These are phyloP conservation scores for Rhizomucor pusillus DNA, from an alignment of 371 early-diverging fungal species.

Conservation along the genomic window DNA sequence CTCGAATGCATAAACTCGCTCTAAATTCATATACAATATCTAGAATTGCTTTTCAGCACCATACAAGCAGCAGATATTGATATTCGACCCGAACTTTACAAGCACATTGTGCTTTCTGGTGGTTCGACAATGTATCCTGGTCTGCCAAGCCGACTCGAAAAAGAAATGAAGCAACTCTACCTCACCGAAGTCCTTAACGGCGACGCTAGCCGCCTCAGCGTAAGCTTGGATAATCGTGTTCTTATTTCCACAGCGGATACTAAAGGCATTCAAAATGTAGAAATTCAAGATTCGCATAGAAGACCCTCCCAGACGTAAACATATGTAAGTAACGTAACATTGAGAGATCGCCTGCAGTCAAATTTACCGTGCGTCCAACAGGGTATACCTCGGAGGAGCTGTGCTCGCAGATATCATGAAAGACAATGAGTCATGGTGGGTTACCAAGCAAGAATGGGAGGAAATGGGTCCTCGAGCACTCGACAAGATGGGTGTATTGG, in stretches of 20 bases:
- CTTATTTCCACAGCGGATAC: too few species aligned
- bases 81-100: slow-evolving; percentile 91
- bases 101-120: slow-evolving; percentile 96
- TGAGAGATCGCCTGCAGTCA: not conserved
- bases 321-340: slow-evolving; percentile 23
- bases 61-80: slow-evolving; percentile 93
- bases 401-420: slow-evolving; percentile 96
- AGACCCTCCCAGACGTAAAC: slow-evolving; percentile 97
- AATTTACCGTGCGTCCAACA: not conserved
- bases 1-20: not conserved
- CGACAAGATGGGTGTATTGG: slow-evolving; percentile 63
- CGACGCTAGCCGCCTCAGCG: slow-evolving; percentile 79
- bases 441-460: slow-evolving; percentile 92
- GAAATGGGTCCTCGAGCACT: slow-evolving; percentile 86
- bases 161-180: slow-evolving; percentile 97
- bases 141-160: slow-evolving; percentile 92
- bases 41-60: slow-evolving; percentile 89
- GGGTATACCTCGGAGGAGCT: slow-evolving; percentile 96
- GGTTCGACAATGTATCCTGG: slow-evolving; percentile 99
- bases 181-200: slow-evolving; percentile 83
- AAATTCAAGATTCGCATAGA: slow-evolving; percentile 97
- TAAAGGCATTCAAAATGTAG: slow-evolving; percentile 29
- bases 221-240: slow-evolving; percentile 43
- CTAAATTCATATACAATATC: not conserved
- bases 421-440: slow-evolving; percentile 89